Percentiles rank a stretch among this genome's conserved stretches.
Conservation (phyloP, 768 basidiomycete genomes). For the Boletus rufocinnamomeus region DNA sequence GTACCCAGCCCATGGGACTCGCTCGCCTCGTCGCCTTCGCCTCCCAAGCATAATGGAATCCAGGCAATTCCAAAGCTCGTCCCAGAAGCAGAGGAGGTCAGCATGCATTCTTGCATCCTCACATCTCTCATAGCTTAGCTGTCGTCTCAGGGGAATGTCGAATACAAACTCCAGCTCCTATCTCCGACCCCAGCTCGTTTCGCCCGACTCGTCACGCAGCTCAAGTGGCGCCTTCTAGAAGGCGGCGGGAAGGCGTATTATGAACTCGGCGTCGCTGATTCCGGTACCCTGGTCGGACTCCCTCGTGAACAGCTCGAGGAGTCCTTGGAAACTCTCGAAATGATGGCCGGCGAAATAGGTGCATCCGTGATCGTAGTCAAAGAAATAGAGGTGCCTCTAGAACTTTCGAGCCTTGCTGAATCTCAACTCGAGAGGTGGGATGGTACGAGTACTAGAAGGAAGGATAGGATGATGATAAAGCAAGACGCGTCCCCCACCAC, state of each 20-base stretch:
- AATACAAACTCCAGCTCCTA: slow-evolving; percentile 92
- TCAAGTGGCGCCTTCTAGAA: slow-evolving; percentile 91
- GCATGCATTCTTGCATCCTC: slow-evolving; percentile 4
- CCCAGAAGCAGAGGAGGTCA: slow-evolving; percentile 71
- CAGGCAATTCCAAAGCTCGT: slow-evolving; percentile 61
- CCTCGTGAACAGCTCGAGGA: slow-evolving; percentile 70
- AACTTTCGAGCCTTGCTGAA: slow-evolving; percentile 41
- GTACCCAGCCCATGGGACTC: slow-evolving; percentile 84
- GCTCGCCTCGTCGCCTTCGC: slow-evolving; percentile 56
- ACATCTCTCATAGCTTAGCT: neutral
- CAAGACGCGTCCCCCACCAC: slow-evolving; percentile 37
- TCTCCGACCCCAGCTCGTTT: slow-evolving; percentile 76
- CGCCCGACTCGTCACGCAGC: slow-evolving; percentile 85
- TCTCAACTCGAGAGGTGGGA: slow-evolving; percentile 37
- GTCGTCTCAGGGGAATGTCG: slow-evolving; percentile 71
- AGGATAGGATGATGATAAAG: slow-evolving; percentile 26
- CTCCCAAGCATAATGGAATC: slow-evolving; percentile 31
- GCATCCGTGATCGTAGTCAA: slow-evolving; percentile 90
- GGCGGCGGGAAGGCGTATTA: slow-evolving; percentile 85
- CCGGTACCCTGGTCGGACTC: slow-evolving; percentile 84
- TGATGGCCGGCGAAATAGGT: slow-evolving; percentile 94
- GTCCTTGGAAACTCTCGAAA: slow-evolving; percentile 83
- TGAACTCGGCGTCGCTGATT: slow-evolving; percentile 83
- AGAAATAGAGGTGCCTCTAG: slow-evolving; percentile 76
- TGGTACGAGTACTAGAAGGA: slow-evolving; percentile 39